Evolutionary conservation across 1,284 basidiomycete genomes (phyloP), one percentile per base, ranked within the genome.

Genomic region (Cutaneotrichosporon dermatis): DNA sequence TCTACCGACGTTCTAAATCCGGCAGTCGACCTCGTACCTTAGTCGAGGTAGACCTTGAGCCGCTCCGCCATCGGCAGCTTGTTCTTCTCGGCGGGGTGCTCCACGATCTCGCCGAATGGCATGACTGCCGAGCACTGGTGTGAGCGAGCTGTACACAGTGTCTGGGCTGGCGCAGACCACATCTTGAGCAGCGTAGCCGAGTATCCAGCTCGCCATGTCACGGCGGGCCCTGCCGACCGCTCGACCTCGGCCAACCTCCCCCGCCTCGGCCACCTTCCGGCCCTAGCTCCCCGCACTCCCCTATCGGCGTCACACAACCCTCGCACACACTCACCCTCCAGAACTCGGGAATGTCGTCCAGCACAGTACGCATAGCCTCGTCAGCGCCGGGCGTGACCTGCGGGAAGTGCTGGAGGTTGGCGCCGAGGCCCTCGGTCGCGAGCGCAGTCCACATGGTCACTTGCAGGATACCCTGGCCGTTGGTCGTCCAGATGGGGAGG

Each of bases 391-490:
- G 65, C 1, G 64, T 57, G 34, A 69, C 49, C 51, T 65, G 61
- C 49, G 65, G 69, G 60, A 72, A 76, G 62, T 76, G 76, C 66
- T 81, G 80, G 10, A 82, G 68, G 60, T 70, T 79, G 6, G 76
- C 79, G 46, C 81, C 82, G 66, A 80, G 75, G 7, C 80, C 80
- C 44, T 80, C 79, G 15, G 66, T 62, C 48, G 74, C 74, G 34
- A 83, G 71, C 0, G 79, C 76, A 15, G 76, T 77, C 81, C 81
- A 82, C 16, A 76, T 64, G 58, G 77, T 73, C 63, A 71, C 69
- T 63, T 81, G 80, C 6, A 77, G 69, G 61, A 79, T 79, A 58
- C 72, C 74, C 5, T 67, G 55, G 4, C 69, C 63, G 62, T 73
- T 67, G 15, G 66, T 61, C 12, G 64, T 62, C 70, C 70, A 76